A percentile compares a stretch with the other conserved stretches of the same genome.
Conservation (phyloP, 1,284 basidiomycete species). For the Schizophyllum commune region DNA sequence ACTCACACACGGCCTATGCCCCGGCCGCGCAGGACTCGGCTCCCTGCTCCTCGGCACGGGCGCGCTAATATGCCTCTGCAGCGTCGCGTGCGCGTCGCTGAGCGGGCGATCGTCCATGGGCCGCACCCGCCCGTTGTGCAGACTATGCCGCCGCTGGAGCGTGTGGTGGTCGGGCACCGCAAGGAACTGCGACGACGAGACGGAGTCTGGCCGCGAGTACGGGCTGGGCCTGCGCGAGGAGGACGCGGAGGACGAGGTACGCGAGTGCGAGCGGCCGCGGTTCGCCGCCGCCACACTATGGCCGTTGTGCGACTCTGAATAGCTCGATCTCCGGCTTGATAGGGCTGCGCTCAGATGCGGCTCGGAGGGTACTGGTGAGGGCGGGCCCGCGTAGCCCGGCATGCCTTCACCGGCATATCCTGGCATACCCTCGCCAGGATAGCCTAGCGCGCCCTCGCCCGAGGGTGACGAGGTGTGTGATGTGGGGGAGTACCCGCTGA, state of each 20-base stretch:
- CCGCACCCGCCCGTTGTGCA: background rate
- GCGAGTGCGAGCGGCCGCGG: background rate
- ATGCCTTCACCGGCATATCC: too few relatives aligned
- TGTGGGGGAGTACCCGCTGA: background rate
- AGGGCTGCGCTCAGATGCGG: background rate
- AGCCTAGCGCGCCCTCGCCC: background rate
- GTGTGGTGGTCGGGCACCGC: background rate
- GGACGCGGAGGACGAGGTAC: background rate
- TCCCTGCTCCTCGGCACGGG: background rate
- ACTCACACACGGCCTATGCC: background rate
- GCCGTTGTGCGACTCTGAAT: background rate
- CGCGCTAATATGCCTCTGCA: background rate
- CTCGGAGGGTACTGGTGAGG: background rate
- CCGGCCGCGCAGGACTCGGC: background rate
- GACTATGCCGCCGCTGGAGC: background rate
- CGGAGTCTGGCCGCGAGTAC: background rate
- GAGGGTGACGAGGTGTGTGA: background rate
- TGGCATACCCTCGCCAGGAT: too few relatives aligned
- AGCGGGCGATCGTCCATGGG: background rate
- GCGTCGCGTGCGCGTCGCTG: background rate
- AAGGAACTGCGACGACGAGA: background rate
- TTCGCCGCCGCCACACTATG: background rate
- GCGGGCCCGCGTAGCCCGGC: too few relatives aligned
- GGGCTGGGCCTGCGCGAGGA: background rate
- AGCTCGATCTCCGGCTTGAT: background rate